Base-by-base conservation (phyloP, 208 protist species). In the Novymonas esmeraldas region DNA sequence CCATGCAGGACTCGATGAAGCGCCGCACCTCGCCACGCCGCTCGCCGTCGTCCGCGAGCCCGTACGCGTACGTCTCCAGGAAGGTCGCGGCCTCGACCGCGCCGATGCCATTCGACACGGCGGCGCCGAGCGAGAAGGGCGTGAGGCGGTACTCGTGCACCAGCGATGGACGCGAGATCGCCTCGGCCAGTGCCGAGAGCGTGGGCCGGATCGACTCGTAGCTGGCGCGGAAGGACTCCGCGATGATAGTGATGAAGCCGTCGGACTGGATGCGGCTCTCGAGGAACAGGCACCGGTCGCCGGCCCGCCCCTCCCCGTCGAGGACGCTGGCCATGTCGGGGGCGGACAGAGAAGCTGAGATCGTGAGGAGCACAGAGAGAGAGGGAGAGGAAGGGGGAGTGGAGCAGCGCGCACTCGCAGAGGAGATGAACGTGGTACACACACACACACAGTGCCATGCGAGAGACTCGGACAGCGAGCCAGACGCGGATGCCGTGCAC, bases 101-200 rank as follows among this genome's bases (percentile, higher is more conserved):
- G 7, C 71, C 68, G 10, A 99, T 69, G 16, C 98, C 98, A 42
- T 97, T 91, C 11, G 98, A 99, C 1, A 98, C 94, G 6, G 98
- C 98, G 0, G 97, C 91, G 52, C 97, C 99, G 2, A 99, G 86
- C 2, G 98, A 99, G 64, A 98, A 98, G 7, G 84, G 84, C 1
- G 96, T 99, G 16, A 99, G 78, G 38, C 87, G 76, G 80, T 99
- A 99, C 80, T 99, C 98, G 66, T 99, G 99, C 26, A 99, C 94
- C 3, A 97, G 69, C 6, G 85, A 65, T 1, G 98, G 98, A 3
- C 98, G 82, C 10, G 88, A 97, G 11, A 97, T 77, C 26, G 98
- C 96, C 79, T 99, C 98, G 7, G 98, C 95, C 24, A 99, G 67
- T 4, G 85, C 76, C 13, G 64, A 74, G 22, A 95, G 76, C 13